Percentiles rank a stretch among this genome's conserved stretches.
Conservation (phyloP, 2,329 filamentous ascomycete genomes). For the Trichophyton rubrum region DNA sequence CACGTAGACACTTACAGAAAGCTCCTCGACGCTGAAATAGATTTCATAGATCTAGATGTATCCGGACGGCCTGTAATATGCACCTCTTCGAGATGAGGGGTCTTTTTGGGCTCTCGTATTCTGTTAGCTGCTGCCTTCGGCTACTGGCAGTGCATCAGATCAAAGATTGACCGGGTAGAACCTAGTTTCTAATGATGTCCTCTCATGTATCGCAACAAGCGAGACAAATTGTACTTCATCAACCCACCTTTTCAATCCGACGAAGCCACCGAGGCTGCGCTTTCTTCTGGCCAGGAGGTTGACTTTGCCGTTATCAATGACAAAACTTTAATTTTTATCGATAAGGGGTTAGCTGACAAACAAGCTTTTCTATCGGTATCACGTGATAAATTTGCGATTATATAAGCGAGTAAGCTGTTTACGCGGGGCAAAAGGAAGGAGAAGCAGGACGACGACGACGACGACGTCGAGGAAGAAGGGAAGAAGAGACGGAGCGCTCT, state of each 20-base stretch:
- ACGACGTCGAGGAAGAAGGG: not conserved
- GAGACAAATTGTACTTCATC: not conserved
- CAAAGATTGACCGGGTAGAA: not conserved
- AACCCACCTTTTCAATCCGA: not conserved
- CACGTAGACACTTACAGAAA: not conserved
- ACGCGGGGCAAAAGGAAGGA: not conserved
- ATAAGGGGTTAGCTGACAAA: too few species aligned
- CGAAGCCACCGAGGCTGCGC: not conserved
- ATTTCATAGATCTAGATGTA: not conserved
- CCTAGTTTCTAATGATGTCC: not conserved
- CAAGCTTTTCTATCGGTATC: too few species aligned
- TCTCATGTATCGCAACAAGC: not conserved
- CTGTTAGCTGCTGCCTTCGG: not conserved
- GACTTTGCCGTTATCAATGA: too few species aligned
- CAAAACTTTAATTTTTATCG: too few species aligned
- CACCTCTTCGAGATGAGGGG: not conserved
- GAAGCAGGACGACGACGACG: too few species aligned
- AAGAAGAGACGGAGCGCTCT: not conserved
- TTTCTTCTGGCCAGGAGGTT: too few species aligned
- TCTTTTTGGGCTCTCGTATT: not conserved
- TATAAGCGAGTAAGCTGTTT: constrained; percentile 17
- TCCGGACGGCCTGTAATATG: not conserved
- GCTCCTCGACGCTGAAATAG: not conserved
- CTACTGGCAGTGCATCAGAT: not conserved
- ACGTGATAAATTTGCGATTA: too few species aligned